Evolutionary conservation across 1,139 yeast species (phyloP).

Genomic region (Williopsis jadinii): DNA sequence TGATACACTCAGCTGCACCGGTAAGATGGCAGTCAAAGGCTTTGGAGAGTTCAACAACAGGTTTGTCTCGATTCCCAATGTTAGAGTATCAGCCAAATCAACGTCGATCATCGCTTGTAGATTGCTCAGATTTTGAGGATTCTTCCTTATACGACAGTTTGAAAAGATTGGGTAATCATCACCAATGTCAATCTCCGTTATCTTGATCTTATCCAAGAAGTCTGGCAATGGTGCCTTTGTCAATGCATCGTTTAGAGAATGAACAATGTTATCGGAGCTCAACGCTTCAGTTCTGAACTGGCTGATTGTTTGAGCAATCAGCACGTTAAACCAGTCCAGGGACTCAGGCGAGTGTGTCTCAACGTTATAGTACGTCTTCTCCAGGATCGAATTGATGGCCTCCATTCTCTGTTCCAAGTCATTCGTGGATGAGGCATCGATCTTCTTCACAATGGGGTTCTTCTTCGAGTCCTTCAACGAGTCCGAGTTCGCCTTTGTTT

Average conservation of each 20-base stretch:
- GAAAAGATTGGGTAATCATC: slow-evolving; percentile 94
- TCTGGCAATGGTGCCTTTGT: slow-evolving; percentile 52
- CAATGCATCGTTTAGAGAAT: slow-evolving; percentile 55
- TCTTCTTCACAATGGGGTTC: slow-evolving; percentile 15
- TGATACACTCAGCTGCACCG: slow-evolving; percentile 77
- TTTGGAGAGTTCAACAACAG: slow-evolving; percentile 79
- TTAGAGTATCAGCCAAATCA: slow-evolving; percentile 81
- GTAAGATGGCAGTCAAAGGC: slow-evolving; percentile 77
- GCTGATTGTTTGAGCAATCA: slow-evolving; percentile 84
- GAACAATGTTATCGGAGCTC: slow-evolving; percentile 74
- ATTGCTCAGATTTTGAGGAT: slow-evolving; percentile 33
- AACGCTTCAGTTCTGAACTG: slow-evolving; percentile 85
- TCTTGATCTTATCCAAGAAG: slow-evolving; percentile 67
- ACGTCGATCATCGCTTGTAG: slow-evolving; percentile 92
- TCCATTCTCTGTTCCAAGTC: slow-evolving; percentile 24
- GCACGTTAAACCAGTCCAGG: slow-evolving; percentile 92
- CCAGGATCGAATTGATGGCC: slow-evolving; percentile 49
- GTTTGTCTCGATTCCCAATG: slow-evolving; percentile 83
- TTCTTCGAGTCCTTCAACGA: slow-evolving; percentile 27
- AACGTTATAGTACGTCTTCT: slow-evolving; percentile 89
- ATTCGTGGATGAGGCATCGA: slow-evolving; percentile 20
- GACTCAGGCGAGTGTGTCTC: slow-evolving; percentile 84
- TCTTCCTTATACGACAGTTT: slow-evolving; percentile 76
- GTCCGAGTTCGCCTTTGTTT: slow-evolving; percentile 35
- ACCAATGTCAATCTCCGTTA: slow-evolving; percentile 89